Base-by-base conservation (phyloP, 164 flowering plant species). In the Magnolia officinalis region DNA sequence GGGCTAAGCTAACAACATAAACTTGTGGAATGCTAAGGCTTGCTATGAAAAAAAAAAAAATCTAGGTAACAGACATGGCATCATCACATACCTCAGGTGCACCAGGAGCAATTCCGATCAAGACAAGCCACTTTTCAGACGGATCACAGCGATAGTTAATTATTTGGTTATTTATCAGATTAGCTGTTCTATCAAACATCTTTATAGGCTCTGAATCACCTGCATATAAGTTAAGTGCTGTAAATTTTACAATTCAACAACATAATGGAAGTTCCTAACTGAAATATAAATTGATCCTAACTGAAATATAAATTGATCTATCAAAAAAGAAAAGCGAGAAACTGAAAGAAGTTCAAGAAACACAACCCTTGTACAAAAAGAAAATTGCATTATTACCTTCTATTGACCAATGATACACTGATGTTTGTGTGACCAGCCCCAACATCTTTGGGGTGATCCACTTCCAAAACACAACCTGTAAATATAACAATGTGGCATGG, bases 21-120 rank as follows among this genome's bases (percentile, higher is more conserved):
- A 55, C 61, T 11, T 55, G 61, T 55, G 13, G 61, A 55, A 55
- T 16, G 18, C 18, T 55, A 16, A 55, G 18, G 10, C 61, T 16
- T 11, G 18, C 61, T 11, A 55, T 55, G 18, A 14, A 55, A 11
- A 10, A 55, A 16, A 10, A 55, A 2, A 55, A 26, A 26, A 1
- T 26, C 18, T 11, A 16, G 29, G 21, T 29, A n/a, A 70, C 26
- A 21, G 21, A 68, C 51, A 7, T 9, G 19, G 10, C 20, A 29
- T 9, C 9, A 65, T 19, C 7, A 78, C 81, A 70, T 85, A 93
- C 99, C 98, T 96, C 99, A 50, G 94, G 86, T 19, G 98, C 84
- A 58, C 98, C 99, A 74, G 99, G 98, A 78, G 99, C 98, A 69
- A 96, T 96, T 73, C 99, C 99, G 73, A 96, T 92, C 87, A 96